phyloP scores from a whole-genome alignment of 495 filamentous ascomycete genomes.

The Tricharina praecox region DNA sequence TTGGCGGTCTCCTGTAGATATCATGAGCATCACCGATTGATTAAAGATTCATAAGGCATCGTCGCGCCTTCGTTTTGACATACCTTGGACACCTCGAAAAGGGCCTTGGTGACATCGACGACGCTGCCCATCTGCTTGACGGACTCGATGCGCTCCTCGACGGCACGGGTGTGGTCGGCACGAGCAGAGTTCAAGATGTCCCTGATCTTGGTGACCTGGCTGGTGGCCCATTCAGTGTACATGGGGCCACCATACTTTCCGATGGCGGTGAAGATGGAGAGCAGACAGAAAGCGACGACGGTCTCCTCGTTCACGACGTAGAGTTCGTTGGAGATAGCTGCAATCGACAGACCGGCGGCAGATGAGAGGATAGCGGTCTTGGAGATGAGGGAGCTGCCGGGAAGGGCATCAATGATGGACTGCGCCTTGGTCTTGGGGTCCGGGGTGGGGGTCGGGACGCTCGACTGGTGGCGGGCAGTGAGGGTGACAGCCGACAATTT shows the following conservation, averaged over 20 bases:
- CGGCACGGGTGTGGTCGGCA: slow-evolving; percentile 84
- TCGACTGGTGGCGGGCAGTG: slow-evolving; percentile 51
- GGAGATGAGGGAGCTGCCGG: slow-evolving; percentile 67
- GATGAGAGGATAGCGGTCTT: slow-evolving; percentile 95
- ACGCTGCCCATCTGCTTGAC: slow-evolving; percentile 85
- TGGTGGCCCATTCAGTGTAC: slow-evolving; percentile 83
- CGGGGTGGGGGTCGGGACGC: slow-evolving; percentile 44
- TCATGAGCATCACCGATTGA: background rate
- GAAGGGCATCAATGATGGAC: slow-evolving; percentile 78
- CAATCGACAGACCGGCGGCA: slow-evolving; percentile 72
- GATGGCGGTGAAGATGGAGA: slow-evolving; percentile 76
- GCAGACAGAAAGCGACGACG: slow-evolving; percentile 70
- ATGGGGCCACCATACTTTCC: slow-evolving; percentile 81
- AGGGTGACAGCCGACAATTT: slow-evolving; percentile 42
- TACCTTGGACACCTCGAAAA: slow-evolving; percentile 98
- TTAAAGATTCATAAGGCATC: slow-evolving; percentile 1
- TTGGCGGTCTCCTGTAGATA: slow-evolving; percentile 74
- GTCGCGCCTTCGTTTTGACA: background rate
- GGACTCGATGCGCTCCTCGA: slow-evolving; percentile 79
- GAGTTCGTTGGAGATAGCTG: slow-evolving; percentile 97
- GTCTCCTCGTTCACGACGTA: slow-evolving; percentile 98
- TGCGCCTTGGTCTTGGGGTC: slow-evolving; percentile 90
- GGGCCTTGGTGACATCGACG: slow-evolving; percentile 84
- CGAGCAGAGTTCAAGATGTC: slow-evolving; percentile 82
- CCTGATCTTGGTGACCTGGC: slow-evolving; percentile 73